Percentiles rank a stretch among this genome's conserved stretches.
These are phyloP conservation scores for Xanthoconium stramineum DNA, from an alignment of 768 basidiomycete genomes.

Conservation along the genomic window DNA sequence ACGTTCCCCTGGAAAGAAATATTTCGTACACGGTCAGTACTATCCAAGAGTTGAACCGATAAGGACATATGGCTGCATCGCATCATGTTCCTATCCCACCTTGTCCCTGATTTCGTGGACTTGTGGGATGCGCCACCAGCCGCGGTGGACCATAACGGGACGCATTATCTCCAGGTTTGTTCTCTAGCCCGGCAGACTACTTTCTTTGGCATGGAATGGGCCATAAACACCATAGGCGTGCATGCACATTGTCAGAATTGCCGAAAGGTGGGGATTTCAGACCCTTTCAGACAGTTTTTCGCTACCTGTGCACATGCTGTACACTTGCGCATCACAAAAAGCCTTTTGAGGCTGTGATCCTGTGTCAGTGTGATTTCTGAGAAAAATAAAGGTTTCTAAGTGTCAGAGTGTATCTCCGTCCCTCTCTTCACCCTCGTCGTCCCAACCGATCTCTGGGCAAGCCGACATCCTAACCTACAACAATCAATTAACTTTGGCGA, in stretches of 20 bases:
- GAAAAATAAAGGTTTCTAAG: not conserved
- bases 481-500: not conserved
- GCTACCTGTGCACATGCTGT: not conserved
- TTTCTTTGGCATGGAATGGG: too few species aligned
- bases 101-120: not conserved
- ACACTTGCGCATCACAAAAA: too few species aligned
- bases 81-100: too few species aligned
- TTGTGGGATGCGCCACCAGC: not conserved
- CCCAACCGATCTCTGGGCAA: not conserved
- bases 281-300: too few species aligned
- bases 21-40: not conserved
- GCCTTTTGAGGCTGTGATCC: not conserved
- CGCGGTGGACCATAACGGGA: not conserved
- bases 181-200: too few species aligned
- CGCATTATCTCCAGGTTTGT: too few species aligned
- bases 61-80: not conserved
- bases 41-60: not conserved
- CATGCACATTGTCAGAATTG: too few species aligned
- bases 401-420: not conserved
- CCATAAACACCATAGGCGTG: too few species aligned
- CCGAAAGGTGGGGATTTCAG: too few species aligned
- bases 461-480: not conserved
- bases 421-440: not conserved
- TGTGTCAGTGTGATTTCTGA: not conserved
- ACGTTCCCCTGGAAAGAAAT: too few species aligned